Evolutionary conservation across 2,329 filamentous ascomycete species (phyloP).

Genomic region (Aspergillus caelatus): DNA sequence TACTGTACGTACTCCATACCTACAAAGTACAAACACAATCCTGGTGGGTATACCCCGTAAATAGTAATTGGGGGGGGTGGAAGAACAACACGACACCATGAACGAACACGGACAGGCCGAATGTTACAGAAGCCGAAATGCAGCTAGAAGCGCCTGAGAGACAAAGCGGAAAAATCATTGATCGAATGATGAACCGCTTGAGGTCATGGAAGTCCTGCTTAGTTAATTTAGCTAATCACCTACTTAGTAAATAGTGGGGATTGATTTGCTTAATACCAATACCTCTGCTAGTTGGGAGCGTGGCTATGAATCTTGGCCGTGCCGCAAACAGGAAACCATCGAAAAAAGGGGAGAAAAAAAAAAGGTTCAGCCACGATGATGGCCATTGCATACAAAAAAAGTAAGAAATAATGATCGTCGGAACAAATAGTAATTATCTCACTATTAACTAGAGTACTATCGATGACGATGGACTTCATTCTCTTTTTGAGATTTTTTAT

Average conservation of each 20-base stretch:
- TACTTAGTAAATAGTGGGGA: neutral
- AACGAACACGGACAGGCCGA: constrained; percentile 20
- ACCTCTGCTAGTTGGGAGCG: neutral
- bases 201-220: neutral
- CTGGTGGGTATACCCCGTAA: neutral
- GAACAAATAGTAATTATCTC: neutral
- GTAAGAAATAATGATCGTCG: neutral
- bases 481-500: neutral
- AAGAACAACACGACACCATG: constrained; percentile 12
- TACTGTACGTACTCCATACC: neutral
- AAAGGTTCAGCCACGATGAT: constrained; percentile 6
- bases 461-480: neutral
- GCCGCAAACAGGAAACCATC: neutral
- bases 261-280: neutral
- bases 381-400: neutral
- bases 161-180: neutral
- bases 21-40: neutral
- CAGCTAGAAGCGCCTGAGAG: constrained; percentile 14
- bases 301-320: neutral
- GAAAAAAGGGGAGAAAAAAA: neutral
- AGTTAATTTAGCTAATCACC: neutral
- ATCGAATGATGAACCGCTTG: neutral
- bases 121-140: constrained; percentile 3
- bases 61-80: neutral
- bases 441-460: neutral